phyloP scores from a whole-genome alignment of 495 filamentous ascomycete species.

The Aspergillus ostianus region DNA sequence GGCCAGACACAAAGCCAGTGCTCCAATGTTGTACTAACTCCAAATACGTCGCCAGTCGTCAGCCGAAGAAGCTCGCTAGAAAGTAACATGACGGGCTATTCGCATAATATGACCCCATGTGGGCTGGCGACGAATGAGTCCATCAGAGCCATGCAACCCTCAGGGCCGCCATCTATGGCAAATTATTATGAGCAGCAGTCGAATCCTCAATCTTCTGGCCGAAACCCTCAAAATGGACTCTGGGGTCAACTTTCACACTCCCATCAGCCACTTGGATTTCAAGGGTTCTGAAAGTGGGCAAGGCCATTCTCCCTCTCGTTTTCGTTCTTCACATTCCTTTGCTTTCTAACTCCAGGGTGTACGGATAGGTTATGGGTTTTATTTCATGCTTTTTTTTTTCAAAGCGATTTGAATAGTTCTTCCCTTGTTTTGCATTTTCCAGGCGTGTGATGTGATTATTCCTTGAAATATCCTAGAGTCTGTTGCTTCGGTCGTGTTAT shows the following conservation, averaged over 20 bases:
- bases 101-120: constrained; percentile 14
- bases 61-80: constrained; percentile 24
- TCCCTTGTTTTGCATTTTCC: neutral
- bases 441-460: no score
- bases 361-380: neutral
- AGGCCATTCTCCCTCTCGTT: neutral
- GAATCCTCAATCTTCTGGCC: constrained; percentile 7
- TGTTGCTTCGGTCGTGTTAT: no score
- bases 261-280: constrained; percentile 16
- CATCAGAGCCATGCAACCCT: neutral
- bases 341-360: neutral
- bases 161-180: constrained; percentile 13
- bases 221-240: constrained; percentile 11
- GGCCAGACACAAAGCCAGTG: constrained; percentile 10
- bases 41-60: constrained; percentile 13
- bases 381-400: neutral
- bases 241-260: constrained; percentile 14
- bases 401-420: neutral
- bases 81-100: constrained; percentile 18
- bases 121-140: constrained; percentile 15
- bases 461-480: no score
- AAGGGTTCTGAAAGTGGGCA: constrained; percentile 11
- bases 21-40: constrained; percentile 16
- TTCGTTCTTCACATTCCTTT: neutral
- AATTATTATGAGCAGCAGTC: constrained; percentile 22